Conservation (phyloP, 129 eudicot species). For the Lonicera japonica region DNA sequence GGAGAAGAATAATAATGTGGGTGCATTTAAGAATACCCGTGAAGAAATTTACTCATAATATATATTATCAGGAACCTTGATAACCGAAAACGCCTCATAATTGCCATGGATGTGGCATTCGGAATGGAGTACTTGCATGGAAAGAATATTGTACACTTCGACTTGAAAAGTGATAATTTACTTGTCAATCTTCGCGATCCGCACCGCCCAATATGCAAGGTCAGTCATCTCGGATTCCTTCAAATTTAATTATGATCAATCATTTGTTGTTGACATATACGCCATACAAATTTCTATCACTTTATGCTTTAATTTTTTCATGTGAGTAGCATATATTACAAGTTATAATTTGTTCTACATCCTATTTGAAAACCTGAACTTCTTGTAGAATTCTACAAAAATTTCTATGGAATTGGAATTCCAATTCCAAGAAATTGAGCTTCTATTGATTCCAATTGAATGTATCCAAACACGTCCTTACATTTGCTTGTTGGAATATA, state of each 20-base stretch:
- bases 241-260: background rate
- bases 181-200: conserved; percentile 56
- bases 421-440: no score
- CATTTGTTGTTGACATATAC: background rate
- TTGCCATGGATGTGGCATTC: conserved; percentile 57
- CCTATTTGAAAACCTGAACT: no score
- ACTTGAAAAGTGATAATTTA: conserved; percentile 55
- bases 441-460: no score
- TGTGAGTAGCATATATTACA: background rate
- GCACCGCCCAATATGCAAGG: conserved; percentile 68
- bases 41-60: background rate
- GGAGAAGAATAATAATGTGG: no score
- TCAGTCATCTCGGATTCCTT: conserved; percentile 1
- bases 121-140: conserved; percentile 61
- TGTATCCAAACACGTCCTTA: no score
- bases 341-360: background rate
- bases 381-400: no score
- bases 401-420: no score
- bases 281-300: background rate
- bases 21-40: no score
- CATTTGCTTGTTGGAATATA: no score
- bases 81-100: conserved; percentile 37
- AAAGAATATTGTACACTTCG: conserved; percentile 59
- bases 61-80: conserved; percentile 36
- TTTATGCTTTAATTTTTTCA: background rate